These are phyloP conservation scores for Boeremia lycopersici DNA, from an alignment of 2,329 filamentous ascomycete species.

Conservation along the genomic window DNA sequence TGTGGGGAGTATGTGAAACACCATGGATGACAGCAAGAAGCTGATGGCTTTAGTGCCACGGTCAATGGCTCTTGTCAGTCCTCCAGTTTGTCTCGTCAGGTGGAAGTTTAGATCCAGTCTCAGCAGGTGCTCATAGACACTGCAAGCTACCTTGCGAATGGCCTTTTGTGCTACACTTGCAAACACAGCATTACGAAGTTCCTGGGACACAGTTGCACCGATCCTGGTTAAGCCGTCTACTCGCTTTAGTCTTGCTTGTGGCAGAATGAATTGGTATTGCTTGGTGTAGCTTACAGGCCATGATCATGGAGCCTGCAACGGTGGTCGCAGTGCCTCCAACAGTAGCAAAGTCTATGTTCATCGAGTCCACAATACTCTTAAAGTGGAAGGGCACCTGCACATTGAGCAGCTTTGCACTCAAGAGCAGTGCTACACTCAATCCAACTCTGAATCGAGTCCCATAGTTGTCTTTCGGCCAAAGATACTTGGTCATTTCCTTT, in stretches of 20 bases:
- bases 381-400: slow-evolving; percentile 99
- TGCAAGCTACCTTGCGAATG: slow-evolving; percentile 86
- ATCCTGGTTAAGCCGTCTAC: slow-evolving; percentile 83
- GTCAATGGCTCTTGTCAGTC: slow-evolving; percentile 91
- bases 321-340: slow-evolving; percentile 87
- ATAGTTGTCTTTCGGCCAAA: slow-evolving; percentile 91
- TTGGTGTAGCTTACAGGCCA: slow-evolving; percentile 68
- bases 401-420: slow-evolving; percentile 91
- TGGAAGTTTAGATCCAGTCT: slow-evolving; percentile 93
- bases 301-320: slow-evolving; percentile 88
- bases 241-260: slow-evolving; percentile 23
- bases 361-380: slow-evolving; percentile 94
- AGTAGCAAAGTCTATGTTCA: slow-evolving; percentile 92
- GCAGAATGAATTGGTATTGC: slow-evolving; percentile 6
- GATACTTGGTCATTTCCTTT: slow-evolving; percentile 93
- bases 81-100: slow-evolving; percentile 90
- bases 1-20: slow-evolving; percentile 95
- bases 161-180: slow-evolving; percentile 97
- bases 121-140: slow-evolving; percentile 90
- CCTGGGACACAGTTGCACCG: slow-evolving; percentile 87
- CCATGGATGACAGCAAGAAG: slow-evolving; percentile 96
- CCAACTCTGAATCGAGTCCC: slow-evolving; percentile 84
- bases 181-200: slow-evolving; percentile 94
- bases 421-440: slow-evolving; percentile 78
- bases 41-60: slow-evolving; percentile 98